phyloP scores from a whole-genome alignment of 2,329 filamentous ascomycete genomes.

The Paecilomyces variotii region DNA sequence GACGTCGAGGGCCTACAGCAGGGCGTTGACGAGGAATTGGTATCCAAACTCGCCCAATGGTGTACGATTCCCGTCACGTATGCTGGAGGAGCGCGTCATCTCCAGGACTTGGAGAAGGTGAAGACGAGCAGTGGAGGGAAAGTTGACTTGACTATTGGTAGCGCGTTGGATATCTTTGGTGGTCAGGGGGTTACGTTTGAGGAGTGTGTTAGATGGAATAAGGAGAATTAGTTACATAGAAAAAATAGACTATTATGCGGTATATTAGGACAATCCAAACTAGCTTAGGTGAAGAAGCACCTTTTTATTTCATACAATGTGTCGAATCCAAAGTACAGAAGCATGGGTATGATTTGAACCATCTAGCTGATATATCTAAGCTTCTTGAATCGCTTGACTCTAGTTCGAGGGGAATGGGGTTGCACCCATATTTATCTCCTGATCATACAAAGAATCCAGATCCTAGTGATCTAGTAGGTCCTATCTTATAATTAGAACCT shows the following conservation, averaged over 20 bases:
- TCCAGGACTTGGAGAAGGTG: conserved; percentile 77
- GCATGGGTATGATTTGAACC: too few species aligned
- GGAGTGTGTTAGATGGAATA: conserved; percentile 86
- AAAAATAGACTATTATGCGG: neutral
- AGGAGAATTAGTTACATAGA: conserved; percentile 10
- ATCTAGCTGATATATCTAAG: too few species aligned
- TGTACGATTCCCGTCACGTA: conserved; percentile 92
- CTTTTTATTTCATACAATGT: too few species aligned
- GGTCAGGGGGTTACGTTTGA: conserved; percentile 78
- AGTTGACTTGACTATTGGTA: conserved; percentile 92
- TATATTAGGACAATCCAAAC: neutral
- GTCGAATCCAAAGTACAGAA: too few species aligned
- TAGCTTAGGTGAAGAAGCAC: too few species aligned
- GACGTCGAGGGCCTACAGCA: conserved; percentile 91
- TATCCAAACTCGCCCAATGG: conserved; percentile 70
- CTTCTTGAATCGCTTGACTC: too few species aligned
- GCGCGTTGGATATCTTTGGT: conserved; percentile 91
- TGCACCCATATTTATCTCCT: too few species aligned
- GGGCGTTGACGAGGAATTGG: conserved; percentile 81
- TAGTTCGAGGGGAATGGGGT: too few species aligned
- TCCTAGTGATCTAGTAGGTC: too few species aligned
- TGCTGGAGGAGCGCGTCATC: conserved; percentile 78
- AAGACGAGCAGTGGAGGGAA: conserved; percentile 68
- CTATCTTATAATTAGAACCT: too few species aligned
- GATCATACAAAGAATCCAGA: too few species aligned